Percentiles rank a stretch among this genome's conserved stretches.
phyloP scores from a whole-genome alignment of 2,329 filamentous ascomycete species.

The Colletotrichum endophyticum region DNA sequence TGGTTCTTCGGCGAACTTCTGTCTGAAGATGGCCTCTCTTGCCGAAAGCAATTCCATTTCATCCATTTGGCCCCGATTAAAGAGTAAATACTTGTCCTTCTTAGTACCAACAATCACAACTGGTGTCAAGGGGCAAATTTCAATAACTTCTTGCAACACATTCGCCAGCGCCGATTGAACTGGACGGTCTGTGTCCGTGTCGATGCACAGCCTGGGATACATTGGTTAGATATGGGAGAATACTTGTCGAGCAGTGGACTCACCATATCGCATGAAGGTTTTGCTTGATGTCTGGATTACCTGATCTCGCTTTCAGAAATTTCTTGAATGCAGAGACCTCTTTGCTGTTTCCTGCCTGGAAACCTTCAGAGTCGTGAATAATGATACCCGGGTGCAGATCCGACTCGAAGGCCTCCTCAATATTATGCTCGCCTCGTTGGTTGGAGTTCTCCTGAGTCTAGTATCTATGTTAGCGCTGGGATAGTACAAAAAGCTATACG shows the following conservation, averaged over 20 bases:
- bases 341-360: constrained; percentile 26
- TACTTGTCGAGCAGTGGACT: fast-evolving
- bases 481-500: not conserved
- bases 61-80: not conserved
- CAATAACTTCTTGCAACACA: constrained; percentile 25
- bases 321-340: constrained; percentile 26
- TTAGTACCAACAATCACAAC: constrained; percentile 30
- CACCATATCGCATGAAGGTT: constrained; percentile 30
- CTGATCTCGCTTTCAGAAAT: constrained; percentile 27
- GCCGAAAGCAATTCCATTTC: not conserved
- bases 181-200: constrained; percentile 24
- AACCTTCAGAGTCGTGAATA: constrained; percentile 31
- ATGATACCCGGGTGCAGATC: constrained; percentile 29
- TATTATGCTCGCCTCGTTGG: constrained; percentile 28
- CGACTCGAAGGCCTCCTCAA: constrained; percentile 30
- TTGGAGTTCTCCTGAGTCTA: constrained; percentile 27
- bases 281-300: constrained; percentile 9
- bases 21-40: not conserved
- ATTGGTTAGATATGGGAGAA: not conserved
- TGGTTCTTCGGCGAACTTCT: not conserved
- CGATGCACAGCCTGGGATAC: constrained; percentile 27
- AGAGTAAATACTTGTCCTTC: constrained; percentile 27
- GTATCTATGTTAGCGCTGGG: not conserved
- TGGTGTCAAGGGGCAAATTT: constrained; percentile 23
- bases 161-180: constrained; percentile 29